A percentile compares a stretch with the other conserved stretches of the same genome.
Evolutionary conservation across 2,329 filamentous ascomycete genomes (phyloP).

Genomic region (Cladosporium sp.): DNA sequence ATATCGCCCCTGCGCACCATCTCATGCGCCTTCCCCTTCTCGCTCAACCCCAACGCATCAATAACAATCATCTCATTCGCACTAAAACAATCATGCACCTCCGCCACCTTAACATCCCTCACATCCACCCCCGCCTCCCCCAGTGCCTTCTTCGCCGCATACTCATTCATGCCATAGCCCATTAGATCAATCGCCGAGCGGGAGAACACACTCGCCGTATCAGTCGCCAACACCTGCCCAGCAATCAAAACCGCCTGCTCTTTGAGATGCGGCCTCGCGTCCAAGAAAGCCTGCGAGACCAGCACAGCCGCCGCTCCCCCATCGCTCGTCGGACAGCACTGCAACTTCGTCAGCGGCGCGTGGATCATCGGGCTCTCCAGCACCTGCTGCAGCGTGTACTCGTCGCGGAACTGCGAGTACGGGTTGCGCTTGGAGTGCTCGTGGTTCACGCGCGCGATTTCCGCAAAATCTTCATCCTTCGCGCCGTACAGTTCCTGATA

Average conservation of each 20-base stretch:
- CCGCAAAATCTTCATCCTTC: constrained; percentile 79
- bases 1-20: constrained; percentile 84
- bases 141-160: constrained; percentile 66
- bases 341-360: constrained; percentile 89
- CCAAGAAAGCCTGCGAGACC: constrained; percentile 84
- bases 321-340: constrained; percentile 96
- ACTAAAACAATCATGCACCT: constrained; percentile 96
- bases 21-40: constrained; percentile 83
- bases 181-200: constrained; percentile 79
- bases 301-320: constrained; percentile 84
- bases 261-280: constrained; percentile 75
- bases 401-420: constrained; percentile 95
- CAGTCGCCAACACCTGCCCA: constrained; percentile 82
- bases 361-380: constrained; percentile 72
- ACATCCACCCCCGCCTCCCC: constrained; percentile 65
- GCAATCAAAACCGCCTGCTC: constrained; percentile 83
- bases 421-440: constrained; percentile 88
- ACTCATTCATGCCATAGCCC: constrained; percentile 78
- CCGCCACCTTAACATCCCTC: constrained; percentile 73
- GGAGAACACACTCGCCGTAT: constrained; percentile 75
- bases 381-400: constrained; percentile 84
- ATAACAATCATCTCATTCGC: constrained; percentile 91
- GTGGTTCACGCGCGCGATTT: constrained; percentile 92
- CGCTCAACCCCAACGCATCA: constrained; percentile 75
- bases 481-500: constrained; percentile 97